Evolutionary conservation across 345 rosid genomes (phyloP).

Genomic region (Erodium maritimum): DNA sequence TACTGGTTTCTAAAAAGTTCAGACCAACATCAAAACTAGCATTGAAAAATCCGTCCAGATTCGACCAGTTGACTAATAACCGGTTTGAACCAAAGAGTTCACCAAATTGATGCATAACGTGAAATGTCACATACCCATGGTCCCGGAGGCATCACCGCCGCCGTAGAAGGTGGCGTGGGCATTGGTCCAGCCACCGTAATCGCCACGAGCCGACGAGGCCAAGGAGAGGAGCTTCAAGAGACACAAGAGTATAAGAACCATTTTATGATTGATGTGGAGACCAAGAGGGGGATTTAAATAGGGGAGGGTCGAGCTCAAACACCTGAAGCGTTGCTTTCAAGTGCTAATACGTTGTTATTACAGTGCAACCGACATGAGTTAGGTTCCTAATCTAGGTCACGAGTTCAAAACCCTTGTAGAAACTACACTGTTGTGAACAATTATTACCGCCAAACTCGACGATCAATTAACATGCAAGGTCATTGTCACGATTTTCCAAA

Average conservation of each 20-base stretch:
- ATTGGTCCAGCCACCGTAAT: conserved; percentile 44
- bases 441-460: too few relatives aligned
- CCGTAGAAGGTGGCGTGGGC: conserved; percentile 82
- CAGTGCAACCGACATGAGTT: conserved; percentile 11
- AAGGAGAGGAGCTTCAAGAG: conserved; percentile 16
- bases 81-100: background rate
- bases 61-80: too few relatives aligned
- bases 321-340: conserved; percentile 11
- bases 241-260: conserved; percentile 12
- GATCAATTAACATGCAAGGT: background rate
- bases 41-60: too few relatives aligned
- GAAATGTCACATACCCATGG: conserved; percentile 50
- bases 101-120: background rate
- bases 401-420: too few relatives aligned
- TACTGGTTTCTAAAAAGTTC: too few relatives aligned
- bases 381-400: too few relatives aligned
- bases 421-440: too few relatives aligned
- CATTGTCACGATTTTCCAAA: background rate
- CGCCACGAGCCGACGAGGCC: conserved; percentile 22
- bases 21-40: too few relatives aligned
- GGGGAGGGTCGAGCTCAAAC: conserved; percentile 28
- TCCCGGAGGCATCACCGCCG: conserved; percentile 79
- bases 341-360: conserved; percentile 15
- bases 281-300: conserved; percentile 24
- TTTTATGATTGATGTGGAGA: conserved; percentile 10